These are phyloP conservation scores for Cytidiella melzeri DNA, from an alignment of 768 basidiomycete genomes.

Conservation along the genomic window DNA sequence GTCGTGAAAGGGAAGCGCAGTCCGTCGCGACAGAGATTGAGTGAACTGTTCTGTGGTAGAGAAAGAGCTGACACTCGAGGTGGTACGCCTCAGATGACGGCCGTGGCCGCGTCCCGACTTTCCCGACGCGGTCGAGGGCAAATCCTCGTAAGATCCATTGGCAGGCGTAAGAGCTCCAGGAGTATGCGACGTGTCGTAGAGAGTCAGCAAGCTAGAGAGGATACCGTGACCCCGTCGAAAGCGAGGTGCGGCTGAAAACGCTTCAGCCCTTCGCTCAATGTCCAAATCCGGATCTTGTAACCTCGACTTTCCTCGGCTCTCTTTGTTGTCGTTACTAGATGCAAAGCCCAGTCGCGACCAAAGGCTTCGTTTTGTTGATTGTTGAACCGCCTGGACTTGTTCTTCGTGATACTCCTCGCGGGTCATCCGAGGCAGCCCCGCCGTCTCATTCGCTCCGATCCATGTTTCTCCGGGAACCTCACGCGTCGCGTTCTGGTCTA, in stretches of 20 bases:
- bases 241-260: slow-evolving; percentile 12
- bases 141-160: too few relatives aligned
- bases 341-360: background rate
- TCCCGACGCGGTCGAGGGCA: too few relatives aligned
- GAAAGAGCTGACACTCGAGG: slow-evolving; percentile 19
- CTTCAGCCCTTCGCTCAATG: slow-evolving; percentile 20
- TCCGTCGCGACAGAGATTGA: slow-evolving; percentile 17
- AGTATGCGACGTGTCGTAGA: slow-evolving; percentile 42
- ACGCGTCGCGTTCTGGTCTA: slow-evolving; percentile 20
- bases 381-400: too few relatives aligned
- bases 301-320: background rate
- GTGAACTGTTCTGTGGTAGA: slow-evolving; percentile 17
- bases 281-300: slow-evolving; percentile 12
- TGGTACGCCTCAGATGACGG: background rate
- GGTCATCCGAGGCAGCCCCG: slow-evolving; percentile 54
- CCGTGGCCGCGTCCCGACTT: too few relatives aligned
- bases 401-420: too few relatives aligned
- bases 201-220: slow-evolving; percentile 56
- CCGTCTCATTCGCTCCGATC: slow-evolving; percentile 58
- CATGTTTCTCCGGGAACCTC: slow-evolving; percentile 46
- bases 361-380: background rate
- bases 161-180: slow-evolving; percentile 9
- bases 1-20: slow-evolving; percentile 11
- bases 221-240: slow-evolving; percentile 41
- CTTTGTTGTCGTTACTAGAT: background rate